A percentile compares a stretch with the other conserved stretches of the same genome.
phyloP scores from a whole-genome alignment of 2,329 filamentous ascomycete genomes.

The Fusarium mexicanum region DNA sequence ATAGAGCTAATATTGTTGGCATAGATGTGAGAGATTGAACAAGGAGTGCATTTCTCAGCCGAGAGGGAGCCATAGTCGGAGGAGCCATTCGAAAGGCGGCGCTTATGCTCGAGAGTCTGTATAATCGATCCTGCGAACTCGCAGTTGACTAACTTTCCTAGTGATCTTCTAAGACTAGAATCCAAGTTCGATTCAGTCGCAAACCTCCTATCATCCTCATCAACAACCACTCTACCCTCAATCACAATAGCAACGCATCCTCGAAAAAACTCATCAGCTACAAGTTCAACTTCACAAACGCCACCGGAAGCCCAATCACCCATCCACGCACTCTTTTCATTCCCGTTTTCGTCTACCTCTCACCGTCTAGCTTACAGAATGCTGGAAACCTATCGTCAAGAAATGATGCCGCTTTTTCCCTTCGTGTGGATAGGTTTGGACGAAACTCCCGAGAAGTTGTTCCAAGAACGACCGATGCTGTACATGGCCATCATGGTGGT shows the following conservation, averaged over 20 bases:
- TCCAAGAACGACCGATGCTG: not conserved
- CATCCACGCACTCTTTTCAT: not conserved
- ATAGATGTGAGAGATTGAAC: slow-evolving; percentile 13
- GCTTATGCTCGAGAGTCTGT: slow-evolving; percentile 12
- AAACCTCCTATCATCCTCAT: not conserved
- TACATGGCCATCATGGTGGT: slow-evolving; percentile 23
- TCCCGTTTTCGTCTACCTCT: not conserved
- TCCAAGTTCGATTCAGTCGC: slow-evolving; percentile 23
- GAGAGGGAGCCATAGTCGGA: slow-evolving; percentile 7
- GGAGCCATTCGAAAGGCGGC: not conserved
- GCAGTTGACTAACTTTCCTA: not conserved
- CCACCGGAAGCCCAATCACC: not conserved
- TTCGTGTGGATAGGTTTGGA: not conserved
- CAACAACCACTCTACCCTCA: not conserved
- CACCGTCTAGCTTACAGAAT: not conserved
- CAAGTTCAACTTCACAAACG: not conserved
- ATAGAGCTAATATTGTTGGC: not conserved
- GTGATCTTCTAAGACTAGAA: slow-evolving; percentile 7
- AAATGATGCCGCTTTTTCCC: slow-evolving; percentile 18
- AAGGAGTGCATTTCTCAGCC: slow-evolving; percentile 8
- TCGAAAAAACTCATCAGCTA: not conserved
- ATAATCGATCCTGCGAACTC: too few relatives aligned
- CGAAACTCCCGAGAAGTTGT: not conserved
- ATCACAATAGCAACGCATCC: not conserved
- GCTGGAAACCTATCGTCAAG: not conserved